phyloP scores from a whole-genome alignment of 2,329 filamentous ascomycete genomes.

The Penicillium sp. region DNA sequence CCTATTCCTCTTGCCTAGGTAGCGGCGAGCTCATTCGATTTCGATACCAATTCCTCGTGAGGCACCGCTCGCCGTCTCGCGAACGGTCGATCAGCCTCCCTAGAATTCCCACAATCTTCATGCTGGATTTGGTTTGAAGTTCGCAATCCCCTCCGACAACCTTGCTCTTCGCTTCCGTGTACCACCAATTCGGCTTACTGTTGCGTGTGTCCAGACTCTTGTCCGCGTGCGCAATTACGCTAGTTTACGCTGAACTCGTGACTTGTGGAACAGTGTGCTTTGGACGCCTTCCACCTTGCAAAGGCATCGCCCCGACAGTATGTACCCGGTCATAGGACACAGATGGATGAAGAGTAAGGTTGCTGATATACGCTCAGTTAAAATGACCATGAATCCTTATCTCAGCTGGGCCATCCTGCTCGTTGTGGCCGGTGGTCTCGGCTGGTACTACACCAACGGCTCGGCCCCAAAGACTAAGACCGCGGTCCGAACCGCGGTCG shows the following conservation, averaged over 20 bases:
- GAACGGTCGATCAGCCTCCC: not conserved
- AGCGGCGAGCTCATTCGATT: not conserved
- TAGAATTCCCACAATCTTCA: conserved; percentile 5
- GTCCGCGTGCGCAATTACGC: conserved; percentile 10
- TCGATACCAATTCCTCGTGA: not conserved
- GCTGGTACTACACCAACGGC: conserved; percentile 42
- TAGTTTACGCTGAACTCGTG: conserved; percentile 1
- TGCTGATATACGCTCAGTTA: conserved; percentile 2
- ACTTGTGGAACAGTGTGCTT: not conserved
- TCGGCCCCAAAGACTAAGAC: conserved; percentile 31
- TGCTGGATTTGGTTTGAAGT: conserved; percentile 6
- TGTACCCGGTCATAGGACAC: conserved; percentile 4
- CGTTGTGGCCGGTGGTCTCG: conserved; percentile 39
- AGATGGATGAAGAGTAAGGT: conserved; percentile 11
- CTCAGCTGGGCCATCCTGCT: conserved; percentile 44
- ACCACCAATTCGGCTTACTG: conserved; percentile 4
- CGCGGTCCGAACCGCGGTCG: conserved; percentile 27
- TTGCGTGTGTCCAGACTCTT: conserved; percentile 9
- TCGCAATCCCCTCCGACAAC: not conserved
- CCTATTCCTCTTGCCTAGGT: not conserved
- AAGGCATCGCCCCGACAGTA: conserved; percentile 8
- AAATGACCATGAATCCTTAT: conserved; percentile 42
- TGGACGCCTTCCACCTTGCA: not conserved
- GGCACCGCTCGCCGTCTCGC: not conserved
- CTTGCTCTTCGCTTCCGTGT: conserved; percentile 5